Percentiles rank a stretch among this genome's conserved stretches.
phyloP scores from a whole-genome alignment of 2,329 filamentous ascomycete species.

The Aspergillus puulaauensis region DNA sequence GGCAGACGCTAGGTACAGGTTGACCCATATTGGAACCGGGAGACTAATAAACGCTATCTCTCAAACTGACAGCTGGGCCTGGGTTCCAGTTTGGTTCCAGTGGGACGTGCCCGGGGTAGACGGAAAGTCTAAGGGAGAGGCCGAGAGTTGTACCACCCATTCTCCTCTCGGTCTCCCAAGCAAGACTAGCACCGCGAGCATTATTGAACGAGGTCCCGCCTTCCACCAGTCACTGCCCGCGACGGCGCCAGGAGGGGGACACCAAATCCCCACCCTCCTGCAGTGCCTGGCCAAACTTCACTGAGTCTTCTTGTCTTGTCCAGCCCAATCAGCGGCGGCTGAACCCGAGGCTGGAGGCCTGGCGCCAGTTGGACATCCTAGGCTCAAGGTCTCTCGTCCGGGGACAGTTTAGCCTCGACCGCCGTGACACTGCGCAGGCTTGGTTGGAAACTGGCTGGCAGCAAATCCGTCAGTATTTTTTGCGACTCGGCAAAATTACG shows the following conservation, averaged over 20 bases:
- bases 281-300: conserved; percentile 13
- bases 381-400: conserved; percentile 9
- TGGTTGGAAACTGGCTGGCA: conserved; percentile 9
- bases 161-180: neutral
- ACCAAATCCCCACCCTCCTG: conserved; percentile 16
- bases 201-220: conserved; percentile 1
- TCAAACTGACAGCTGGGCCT: neutral
- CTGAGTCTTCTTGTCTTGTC: conserved; percentile 2
- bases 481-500: neutral
- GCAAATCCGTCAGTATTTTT: neutral
- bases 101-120: conserved; percentile 12
- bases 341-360: conserved; percentile 11
- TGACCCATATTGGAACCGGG: neutral
- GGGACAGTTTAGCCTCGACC: conserved; percentile 18
- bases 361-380: neutral
- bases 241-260: neutral
- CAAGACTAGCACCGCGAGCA: neutral
- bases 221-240: neutral
- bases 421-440: conserved; percentile 12
- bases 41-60: conserved; percentile 1
- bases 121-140: conserved; percentile 10
- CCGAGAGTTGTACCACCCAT: conserved; percentile 8
- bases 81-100: conserved; percentile 5
- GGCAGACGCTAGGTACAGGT: conserved; percentile 11
- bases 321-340: conserved; percentile 14